Percentiles rank a stretch among this genome's conserved stretches.
Evolutionary conservation across 306 rosid genomes (phyloP).

Genomic region (Mimosa bimucronata): DNA sequence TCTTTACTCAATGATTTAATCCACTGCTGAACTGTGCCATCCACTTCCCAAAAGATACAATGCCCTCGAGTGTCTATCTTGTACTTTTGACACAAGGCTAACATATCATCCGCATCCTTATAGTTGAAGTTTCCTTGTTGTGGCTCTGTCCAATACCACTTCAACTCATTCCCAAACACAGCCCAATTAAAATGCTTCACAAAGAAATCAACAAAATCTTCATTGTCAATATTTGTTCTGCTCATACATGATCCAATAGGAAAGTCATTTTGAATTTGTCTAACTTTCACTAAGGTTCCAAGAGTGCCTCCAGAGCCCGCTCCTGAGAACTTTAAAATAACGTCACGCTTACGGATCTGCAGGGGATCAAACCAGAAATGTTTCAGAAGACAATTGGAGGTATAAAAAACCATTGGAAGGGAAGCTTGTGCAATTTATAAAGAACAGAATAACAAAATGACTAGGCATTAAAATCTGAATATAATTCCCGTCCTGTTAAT

Average conservation of each 20-base stretch:
- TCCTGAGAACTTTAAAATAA: conserved; percentile 76
- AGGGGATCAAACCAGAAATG: conserved; percentile 27
- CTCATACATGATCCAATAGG: conserved; percentile 87
- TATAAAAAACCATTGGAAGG: neutral
- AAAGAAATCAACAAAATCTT: conserved; percentile 82
- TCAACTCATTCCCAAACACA: conserved; percentile 93
- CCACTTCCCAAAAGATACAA: conserved; percentile 98
- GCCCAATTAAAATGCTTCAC: conserved; percentile 95
- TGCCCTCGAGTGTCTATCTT: conserved; percentile 81
- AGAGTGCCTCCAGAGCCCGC: conserved; percentile 36
- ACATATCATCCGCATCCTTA: conserved; percentile 84
- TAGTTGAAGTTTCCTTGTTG: conserved; percentile 81
- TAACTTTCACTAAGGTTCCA: conserved; percentile 68
- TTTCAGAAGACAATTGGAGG: conserved; percentile 22
- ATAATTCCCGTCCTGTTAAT: neutral
- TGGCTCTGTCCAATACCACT: conserved; percentile 98
- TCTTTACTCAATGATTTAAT: conserved; percentile 60
- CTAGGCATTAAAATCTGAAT: conserved; percentile 11
- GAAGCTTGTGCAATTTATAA: conserved; percentile 22
- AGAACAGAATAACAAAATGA: conserved; percentile 9
- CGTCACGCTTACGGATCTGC: conserved; percentile 88
- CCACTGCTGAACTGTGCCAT: conserved; percentile 79
- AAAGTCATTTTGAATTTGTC: conserved; percentile 67
- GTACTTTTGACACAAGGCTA: conserved; percentile 67
- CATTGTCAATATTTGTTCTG: conserved; percentile 91